These are phyloP conservation scores for Crepidotus variabilis DNA, from an alignment of 768 basidiomycete species.

Conservation along the genomic window DNA sequence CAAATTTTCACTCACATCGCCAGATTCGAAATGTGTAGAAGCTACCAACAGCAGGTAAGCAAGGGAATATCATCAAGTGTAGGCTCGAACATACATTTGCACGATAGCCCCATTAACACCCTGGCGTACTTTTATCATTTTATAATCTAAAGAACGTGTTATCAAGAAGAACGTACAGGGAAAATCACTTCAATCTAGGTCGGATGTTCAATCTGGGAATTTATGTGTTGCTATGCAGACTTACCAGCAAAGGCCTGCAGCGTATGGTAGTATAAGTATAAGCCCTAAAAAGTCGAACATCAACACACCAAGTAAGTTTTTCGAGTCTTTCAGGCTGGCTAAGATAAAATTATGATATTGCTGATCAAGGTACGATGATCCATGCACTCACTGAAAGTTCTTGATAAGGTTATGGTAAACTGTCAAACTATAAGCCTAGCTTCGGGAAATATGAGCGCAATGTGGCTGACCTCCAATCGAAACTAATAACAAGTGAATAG, in stretches of 20 bases:
- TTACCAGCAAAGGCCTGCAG: slow-evolving; percentile 26
- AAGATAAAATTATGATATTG: background rate
- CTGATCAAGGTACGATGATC: background rate
- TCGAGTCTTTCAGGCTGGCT: slow-evolving; percentile 22
- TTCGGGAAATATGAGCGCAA: background rate
- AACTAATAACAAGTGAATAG: slow-evolving; percentile 42
- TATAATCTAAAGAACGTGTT: background rate
- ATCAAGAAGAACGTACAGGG: slow-evolving; percentile 28
- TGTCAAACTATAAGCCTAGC: slow-evolving; percentile 13
- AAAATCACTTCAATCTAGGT: slow-evolving; percentile 42
- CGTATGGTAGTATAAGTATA: background rate
- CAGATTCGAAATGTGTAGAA: slow-evolving; percentile 50
- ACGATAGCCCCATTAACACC: slow-evolving; percentile 48
- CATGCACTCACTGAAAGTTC: slow-evolving; percentile 30
- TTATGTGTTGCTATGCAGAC: too few relatives aligned
- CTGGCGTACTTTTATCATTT: slow-evolving; percentile 24
- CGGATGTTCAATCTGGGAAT: too few relatives aligned
- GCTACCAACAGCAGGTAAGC: slow-evolving; percentile 17
- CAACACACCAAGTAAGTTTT: slow-evolving; percentile 21
- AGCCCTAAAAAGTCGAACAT: background rate
- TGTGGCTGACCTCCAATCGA: slow-evolving; percentile 36
- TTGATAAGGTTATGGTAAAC: slow-evolving; percentile 47
- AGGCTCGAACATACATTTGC: slow-evolving; percentile 36
- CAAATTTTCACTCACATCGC: slow-evolving; percentile 28
- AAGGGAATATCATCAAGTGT: background rate